Evolutionary conservation across 805 yeast species (phyloP).

Genomic region (Kodamaea kaohsiungensis): DNA sequence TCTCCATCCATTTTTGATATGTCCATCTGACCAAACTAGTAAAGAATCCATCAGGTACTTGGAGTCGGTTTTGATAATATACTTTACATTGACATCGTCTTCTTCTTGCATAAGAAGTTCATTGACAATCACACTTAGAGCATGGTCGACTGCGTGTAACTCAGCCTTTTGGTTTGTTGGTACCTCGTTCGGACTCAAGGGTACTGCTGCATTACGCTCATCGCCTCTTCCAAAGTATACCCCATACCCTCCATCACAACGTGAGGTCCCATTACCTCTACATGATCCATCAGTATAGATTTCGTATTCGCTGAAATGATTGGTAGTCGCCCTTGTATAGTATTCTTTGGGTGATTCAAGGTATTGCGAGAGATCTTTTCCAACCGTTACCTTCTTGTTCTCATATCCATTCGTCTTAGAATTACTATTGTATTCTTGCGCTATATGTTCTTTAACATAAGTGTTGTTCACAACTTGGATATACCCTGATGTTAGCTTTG

Average conservation of each 20-base stretch:
- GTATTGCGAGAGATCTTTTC: neutral
- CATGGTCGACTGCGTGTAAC: constrained; percentile 62
- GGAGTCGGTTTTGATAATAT: constrained; percentile 68
- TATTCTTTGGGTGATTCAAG: neutral
- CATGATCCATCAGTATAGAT: constrained; percentile 83
- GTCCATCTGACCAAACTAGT: constrained; percentile 55
- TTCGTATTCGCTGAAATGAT: neutral
- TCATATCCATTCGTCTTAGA: neutral
- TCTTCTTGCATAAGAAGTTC: neutral
- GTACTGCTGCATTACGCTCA: constrained; percentile 53
- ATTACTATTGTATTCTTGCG: too few relatives aligned
- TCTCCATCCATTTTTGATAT: constrained; percentile 61
- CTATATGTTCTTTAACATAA: too few relatives aligned
- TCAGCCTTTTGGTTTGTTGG: constrained; percentile 87
- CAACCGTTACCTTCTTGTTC: neutral
- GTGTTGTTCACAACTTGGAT: too few relatives aligned
- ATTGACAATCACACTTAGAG: constrained; percentile 32
- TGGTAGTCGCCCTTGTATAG: neutral
- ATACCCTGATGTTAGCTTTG: neutral
- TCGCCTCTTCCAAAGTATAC: constrained; percentile 64
- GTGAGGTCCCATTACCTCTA: constrained; percentile 51
- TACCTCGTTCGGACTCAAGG: constrained; percentile 34
- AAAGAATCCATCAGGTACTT: constrained; percentile 59
- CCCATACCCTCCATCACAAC: constrained; percentile 67
- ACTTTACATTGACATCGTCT: constrained; percentile 30